Base-by-base conservation (phyloP, 1,284 basidiomycete genomes). In the Meripilus lineatus region DNA sequence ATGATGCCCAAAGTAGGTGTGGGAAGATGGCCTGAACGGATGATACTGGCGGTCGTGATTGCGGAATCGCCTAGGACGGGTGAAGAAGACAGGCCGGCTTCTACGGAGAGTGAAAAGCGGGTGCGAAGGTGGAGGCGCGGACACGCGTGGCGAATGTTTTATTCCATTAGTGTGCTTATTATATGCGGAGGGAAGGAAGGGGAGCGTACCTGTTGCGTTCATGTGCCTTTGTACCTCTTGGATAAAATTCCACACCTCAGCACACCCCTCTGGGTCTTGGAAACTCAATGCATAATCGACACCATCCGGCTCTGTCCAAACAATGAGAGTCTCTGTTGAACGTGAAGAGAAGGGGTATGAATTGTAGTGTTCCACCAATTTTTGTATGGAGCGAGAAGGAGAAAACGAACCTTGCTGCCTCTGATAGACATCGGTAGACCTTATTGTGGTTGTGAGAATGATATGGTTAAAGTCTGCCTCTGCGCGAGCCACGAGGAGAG, bases 201-300 rank as follows among this genome's bases (percentile, higher is more conserved):
- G 40, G 42, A 32, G 22, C 72, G 58, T 53, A 84, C 83, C 80
- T 63, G 69, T 67, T 36, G 67, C 67, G 56, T 78, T 77, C 71
- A 92, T 79, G 58, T 91, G 87, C 50, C 80, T 79, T 61, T 96
- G 93, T n/a, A 97, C 93, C 57, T 97, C 92, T 51, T 81, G 74
- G 56, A 99, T 93, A 64, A 99, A 99, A 57, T 88, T 88, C 95
- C 95, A 99, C 38, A 99, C 90, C 69, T 98, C 95, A 37, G 85
- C 77, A 58, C 95, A 99, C 25, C 95, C 96, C 50, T 95, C 90
- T 1, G 91, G 80, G 58, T 98, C 95, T 61, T 98, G 95, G 58
- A 99, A 99, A 53, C 93, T 96, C 40, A 99, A 73, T 2, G 96
- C 96, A 65, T 96, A 94, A 65, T 99, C 95, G 20, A 87, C 82